These are phyloP conservation scores for Viola pubescens DNA, from an alignment of 441 rosid species.

Conservation along the genomic window DNA sequence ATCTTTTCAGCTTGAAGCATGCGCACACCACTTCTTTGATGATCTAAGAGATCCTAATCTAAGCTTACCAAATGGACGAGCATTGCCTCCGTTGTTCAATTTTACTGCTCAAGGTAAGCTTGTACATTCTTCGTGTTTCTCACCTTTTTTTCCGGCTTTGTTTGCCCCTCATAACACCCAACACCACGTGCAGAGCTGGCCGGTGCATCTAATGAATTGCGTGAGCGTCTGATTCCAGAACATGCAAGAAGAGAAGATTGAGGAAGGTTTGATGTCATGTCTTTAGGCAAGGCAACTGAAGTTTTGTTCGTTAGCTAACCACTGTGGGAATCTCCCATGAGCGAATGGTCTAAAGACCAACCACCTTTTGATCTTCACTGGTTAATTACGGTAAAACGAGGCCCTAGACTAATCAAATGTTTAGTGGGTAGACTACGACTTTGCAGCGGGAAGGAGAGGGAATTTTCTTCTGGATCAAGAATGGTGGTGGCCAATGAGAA, in stretches of 20 bases:
- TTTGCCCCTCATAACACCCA: constrained; percentile 10
- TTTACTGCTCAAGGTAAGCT: constrained; percentile 59
- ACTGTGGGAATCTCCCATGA: constrained; percentile 2
- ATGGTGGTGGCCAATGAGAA: background rate
- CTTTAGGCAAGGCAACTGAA: constrained; percentile 8
- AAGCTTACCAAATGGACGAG: constrained; percentile 61
- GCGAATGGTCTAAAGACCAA: constrained; percentile 4
- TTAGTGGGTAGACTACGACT: constrained; percentile 3
- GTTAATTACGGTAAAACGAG: constrained; percentile 1
- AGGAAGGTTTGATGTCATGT: constrained; percentile 6
- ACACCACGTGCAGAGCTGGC: constrained; percentile 55
- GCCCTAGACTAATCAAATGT: constrained; percentile 1
- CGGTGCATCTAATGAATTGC: constrained; percentile 66
- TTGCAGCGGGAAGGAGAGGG: constrained; percentile 7
- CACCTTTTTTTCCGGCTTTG: background rate
- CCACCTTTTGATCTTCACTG: background rate
- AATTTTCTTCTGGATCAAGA: constrained; percentile 5
- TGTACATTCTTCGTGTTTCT: background rate
- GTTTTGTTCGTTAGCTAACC: constrained; percentile 23
- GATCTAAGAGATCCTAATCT: constrained; percentile 55
- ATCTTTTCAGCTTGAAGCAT: constrained; percentile 63
- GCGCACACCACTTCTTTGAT: constrained; percentile 74
- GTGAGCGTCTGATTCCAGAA: constrained; percentile 60
- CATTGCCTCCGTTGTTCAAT: constrained; percentile 66
- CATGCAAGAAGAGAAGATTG: constrained; percentile 32